Base-by-base conservation (phyloP, 1,284 basidiomycete genomes). In the Pholiota adiposa region DNA sequence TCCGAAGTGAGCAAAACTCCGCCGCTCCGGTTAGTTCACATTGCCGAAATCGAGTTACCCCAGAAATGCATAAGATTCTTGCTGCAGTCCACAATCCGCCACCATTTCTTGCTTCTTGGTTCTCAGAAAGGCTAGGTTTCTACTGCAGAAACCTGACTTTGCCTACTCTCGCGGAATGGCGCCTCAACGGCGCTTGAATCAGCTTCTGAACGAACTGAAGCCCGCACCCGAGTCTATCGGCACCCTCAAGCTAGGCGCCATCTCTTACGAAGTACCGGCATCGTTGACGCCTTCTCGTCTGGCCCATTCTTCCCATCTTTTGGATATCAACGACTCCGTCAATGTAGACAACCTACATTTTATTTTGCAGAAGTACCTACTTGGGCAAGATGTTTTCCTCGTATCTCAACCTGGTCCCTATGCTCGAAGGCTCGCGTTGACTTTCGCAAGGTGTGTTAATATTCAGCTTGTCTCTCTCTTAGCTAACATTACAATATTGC, bases 331-430 rank as follows among this genome's bases (percentile, higher is more conserved):
- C 40, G 80, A 88, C 62, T 67, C 78, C 0, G 75, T 84, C 48
- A 87, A 83, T 65, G 61, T 79, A 46, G 81, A 86, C 56, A 84
- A 88, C 63, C 68, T 88, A 38, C 81, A 86, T 69, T 89, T 86
- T 63, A 77, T 89, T 73, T 69, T 89, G 63, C 85, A 89, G 75
- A 88, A 88, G 69, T 85, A 83, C 69, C 67, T 88, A n/a, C 77
- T 89, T 1, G 86, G 85, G 2, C 86, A 89, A 68, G 86, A 89
- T 69, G 74, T 87, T 4, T 89, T 88, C 70, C 71, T 88, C 18
- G 74, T 88, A 1, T 84, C 83, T 0, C 85, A 88, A 65, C 86
- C 86, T 0, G 86, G 87, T 0, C 85, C 86, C 1, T 89, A 88
- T 70, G 85, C 86, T 7, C 75, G 86, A 27, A 71, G 85, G 36